Conservation (phyloP, 306 rosid genomes). For the Cucurbita ficifolia region DNA sequence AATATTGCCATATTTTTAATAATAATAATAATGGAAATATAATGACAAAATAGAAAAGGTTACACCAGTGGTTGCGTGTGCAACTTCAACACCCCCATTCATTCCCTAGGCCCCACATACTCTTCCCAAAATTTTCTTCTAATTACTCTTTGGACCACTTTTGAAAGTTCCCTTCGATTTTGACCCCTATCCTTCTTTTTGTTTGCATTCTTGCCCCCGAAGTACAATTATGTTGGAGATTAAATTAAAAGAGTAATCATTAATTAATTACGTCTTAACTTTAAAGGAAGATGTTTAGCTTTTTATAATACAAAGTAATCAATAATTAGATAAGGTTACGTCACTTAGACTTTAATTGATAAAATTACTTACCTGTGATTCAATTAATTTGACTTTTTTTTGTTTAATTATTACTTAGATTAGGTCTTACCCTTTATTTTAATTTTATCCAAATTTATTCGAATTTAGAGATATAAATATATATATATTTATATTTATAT, state of each 20-base stretch:
- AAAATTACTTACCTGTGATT: neutral
- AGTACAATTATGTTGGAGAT: neutral
- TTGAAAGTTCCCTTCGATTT: constrained; percentile 7
- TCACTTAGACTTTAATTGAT: neutral
- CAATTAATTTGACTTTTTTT: neutral
- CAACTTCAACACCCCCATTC: neutral
- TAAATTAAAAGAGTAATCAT: neutral
- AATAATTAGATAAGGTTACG: neutral
- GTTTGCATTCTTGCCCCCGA: neutral
- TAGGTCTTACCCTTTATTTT: no score
- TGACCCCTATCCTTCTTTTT: neutral
- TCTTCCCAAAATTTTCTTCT: neutral
- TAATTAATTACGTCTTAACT: neutral
- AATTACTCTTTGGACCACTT: constrained; percentile 7
- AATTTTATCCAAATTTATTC: no score
- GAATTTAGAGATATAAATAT: no score
- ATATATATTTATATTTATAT: no score
- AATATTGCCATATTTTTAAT: no score
- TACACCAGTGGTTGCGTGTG: neutral
- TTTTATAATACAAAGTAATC: neutral
- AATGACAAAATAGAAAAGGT: neutral
- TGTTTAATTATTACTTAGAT: no score
- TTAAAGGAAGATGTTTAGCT: neutral
- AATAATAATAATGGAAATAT: neutral
- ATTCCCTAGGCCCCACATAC: neutral